Evolutionary conservation across 2,329 filamentous ascomycete genomes (phyloP), one percentile per base, ranked within the genome.

Genomic region (Nannizziopsis barbatae): DNA sequence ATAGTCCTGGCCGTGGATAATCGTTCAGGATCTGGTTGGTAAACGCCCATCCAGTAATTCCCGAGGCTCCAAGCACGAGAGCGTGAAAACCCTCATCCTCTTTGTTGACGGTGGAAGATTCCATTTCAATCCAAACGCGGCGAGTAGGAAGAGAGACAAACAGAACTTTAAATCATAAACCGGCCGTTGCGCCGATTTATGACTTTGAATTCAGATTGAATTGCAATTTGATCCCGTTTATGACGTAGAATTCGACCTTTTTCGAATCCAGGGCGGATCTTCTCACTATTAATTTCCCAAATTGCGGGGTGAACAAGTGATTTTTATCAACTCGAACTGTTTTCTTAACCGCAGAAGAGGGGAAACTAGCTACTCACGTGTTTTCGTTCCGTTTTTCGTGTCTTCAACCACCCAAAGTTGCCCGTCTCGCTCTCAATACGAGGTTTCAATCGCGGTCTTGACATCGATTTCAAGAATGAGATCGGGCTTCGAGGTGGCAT

Each of bases 11-110:
- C 6, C 54, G 48, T 5, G 68, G 68, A 50, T 70, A 71, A 38
- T 60, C 54, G 5, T 65, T 53, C 2, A 62, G 53, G 4, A 70
- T 54, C 42, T 67, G 61, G 47, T 71, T 68, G 14, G 67, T 60
- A 32, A 70, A 60, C 5, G 67, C 63, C 69, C 68, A 72, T 38
- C 68, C 68, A 42, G 60, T 63, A 33, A 72, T 66, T 7, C 69
- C 68, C 8, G 64, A 66, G 39, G 63, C 64, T 30, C 69, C 69
- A 41, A 69, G 69, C 14, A 71, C 62, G 7, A 69, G 56, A 2
- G 67, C 68, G 47, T 67, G 52, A 39, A 20, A 33, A 10, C 14
- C 20, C n/a, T 46, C 32, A n/a, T 40, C 20, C 9, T 9, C 18
- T 32, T 11, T 47, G n/a, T 27, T 32, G 5, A n/a, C 7, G 18